These are phyloP conservation scores for Salix dunnii DNA, from an alignment of 345 rosid genomes.

Conservation along the genomic window DNA sequence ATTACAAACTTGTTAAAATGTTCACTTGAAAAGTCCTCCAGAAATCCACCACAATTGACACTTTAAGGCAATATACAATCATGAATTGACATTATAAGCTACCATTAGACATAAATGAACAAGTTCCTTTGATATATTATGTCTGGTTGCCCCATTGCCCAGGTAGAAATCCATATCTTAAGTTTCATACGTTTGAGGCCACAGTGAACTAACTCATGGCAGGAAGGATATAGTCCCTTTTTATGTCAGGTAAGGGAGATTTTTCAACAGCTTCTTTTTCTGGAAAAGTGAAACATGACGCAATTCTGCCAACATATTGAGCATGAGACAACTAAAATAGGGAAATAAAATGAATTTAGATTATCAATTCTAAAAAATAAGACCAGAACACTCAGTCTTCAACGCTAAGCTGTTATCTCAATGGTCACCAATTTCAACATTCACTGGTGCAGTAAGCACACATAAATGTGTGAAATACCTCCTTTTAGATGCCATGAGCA, in stretches of 20 bases:
- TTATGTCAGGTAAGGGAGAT: background rate
- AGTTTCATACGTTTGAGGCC: background rate
- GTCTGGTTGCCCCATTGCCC: background rate
- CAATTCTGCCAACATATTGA: background rate
- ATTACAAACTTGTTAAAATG: background rate
- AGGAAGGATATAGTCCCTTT: background rate
- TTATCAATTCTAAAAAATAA: background rate
- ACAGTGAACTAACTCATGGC: background rate
- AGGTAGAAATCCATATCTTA: background rate
- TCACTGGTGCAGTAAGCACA: background rate
- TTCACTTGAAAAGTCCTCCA: background rate
- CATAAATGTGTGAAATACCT: background rate
- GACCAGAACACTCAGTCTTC: background rate
- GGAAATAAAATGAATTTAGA: background rate
- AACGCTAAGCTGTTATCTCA: background rate
- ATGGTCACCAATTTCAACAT: background rate
- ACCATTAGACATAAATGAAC: background rate
- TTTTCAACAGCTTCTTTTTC: background rate
- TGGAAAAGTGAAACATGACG: too few relatives aligned
- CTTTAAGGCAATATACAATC: background rate
- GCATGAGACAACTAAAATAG: background rate
- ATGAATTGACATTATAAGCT: background rate
- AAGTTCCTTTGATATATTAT: background rate
- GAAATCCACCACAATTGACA: background rate
- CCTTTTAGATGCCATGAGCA: background rate